These are phyloP conservation scores for Hsuehochloa calcarea DNA, from an alignment of 176 grass and related monocot species.

Conservation along the genomic window DNA sequence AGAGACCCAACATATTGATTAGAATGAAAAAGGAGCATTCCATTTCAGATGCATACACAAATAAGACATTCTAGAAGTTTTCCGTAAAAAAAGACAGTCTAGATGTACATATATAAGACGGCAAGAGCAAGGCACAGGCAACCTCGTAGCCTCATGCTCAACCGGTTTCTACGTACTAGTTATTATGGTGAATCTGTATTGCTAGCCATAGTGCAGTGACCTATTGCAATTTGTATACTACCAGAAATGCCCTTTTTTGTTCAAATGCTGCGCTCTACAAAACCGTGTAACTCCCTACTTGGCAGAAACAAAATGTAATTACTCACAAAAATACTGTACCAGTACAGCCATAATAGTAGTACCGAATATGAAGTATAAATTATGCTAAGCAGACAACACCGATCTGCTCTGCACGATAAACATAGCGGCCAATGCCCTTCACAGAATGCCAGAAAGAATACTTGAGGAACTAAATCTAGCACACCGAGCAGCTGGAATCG, in stretches of 20 bases:
- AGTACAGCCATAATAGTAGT: neutral
- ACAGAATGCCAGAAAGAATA: slow-evolving; percentile 4
- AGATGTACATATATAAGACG: neutral
- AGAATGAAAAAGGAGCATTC: neutral
- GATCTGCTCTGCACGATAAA: neutral
- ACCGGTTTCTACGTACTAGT: neutral
- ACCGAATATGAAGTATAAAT: neutral
- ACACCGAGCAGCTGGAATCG: slow-evolving; percentile 1
- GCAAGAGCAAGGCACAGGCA: neutral
- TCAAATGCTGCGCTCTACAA: neutral
- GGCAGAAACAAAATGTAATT: neutral
- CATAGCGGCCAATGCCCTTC: neutral
- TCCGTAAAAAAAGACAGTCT: too few relatives aligned
- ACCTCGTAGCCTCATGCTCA: neutral
- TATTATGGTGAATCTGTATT: neutral
- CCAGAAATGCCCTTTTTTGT: neutral
- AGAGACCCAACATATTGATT: neutral
- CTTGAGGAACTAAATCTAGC: neutral
- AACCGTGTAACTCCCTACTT: neutral
- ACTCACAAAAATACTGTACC: neutral
- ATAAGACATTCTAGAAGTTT: neutral
- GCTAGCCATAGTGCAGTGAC: neutral
- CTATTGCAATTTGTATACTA: neutral
- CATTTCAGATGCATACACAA: neutral
- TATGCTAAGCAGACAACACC: neutral